Evolutionary conservation across 352 stramenopile species (phyloP).

Genomic region (Pythium rhizo-oryzae): DNA sequence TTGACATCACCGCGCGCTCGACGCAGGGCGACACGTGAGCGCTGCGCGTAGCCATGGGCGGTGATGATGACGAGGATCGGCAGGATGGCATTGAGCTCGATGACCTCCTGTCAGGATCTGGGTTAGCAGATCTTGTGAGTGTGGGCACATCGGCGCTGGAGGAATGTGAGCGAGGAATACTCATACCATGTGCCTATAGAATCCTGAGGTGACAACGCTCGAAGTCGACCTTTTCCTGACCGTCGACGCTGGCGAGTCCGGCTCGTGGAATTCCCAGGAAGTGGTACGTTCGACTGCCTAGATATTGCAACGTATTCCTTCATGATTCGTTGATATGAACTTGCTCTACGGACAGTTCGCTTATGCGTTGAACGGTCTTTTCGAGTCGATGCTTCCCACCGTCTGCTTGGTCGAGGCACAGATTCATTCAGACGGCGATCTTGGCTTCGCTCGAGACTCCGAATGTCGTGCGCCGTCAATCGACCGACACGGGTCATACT

Average conservation of each 20-base stretch:
- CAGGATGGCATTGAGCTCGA: not conserved
- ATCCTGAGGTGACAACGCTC: conserved; percentile 6
- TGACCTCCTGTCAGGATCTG: not conserved
- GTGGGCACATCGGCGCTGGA: no score
- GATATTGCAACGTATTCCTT: not conserved
- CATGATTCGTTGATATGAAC: not conserved
- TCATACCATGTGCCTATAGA: not conserved
- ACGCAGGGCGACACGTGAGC: no score
- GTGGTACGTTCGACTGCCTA: conserved; percentile 3
- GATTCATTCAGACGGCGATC: conserved; percentile 10
- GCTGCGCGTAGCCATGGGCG: not conserved
- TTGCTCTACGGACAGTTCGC: conserved; percentile 13
- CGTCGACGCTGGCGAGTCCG: not conserved
- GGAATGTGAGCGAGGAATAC: no score
- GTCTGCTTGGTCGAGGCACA: not conserved
- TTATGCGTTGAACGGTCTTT: conserved; percentile 12
- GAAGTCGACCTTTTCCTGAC: conserved; percentile 14
- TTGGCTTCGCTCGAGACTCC: conserved; percentile 9
- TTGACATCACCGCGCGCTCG: no score
- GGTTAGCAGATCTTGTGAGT: not conserved
- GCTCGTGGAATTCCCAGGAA: conserved; percentile 1
- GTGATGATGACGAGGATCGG: not conserved
- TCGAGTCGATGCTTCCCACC: conserved; percentile 16
- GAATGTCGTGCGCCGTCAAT: conserved; percentile 9
- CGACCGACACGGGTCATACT: conserved; percentile 24